Evolutionary conservation across 208 protist species (phyloP).

Genomic region (Trypanosoma theileri): DNA sequence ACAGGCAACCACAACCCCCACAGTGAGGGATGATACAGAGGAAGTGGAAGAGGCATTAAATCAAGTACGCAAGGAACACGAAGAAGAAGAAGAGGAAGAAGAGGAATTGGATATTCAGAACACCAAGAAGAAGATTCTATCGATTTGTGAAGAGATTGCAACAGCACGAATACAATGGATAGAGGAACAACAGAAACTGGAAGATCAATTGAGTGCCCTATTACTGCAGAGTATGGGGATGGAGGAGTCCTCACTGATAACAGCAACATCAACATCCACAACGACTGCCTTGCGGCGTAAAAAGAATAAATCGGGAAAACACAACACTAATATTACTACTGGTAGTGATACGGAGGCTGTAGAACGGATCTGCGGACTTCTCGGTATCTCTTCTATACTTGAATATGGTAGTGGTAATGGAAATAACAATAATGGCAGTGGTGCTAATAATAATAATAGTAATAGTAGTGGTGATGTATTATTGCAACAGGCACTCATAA

Average conservation of each 20-base stretch:
- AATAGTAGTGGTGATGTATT: background rate
- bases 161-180: background rate
- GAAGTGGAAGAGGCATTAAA: background rate
- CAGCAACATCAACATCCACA: no score
- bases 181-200: slow-evolving; percentile 1
- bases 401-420: no score
- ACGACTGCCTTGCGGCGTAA: background rate
- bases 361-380: background rate
- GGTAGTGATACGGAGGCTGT: slow-evolving; percentile 1
- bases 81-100: slow-evolving; percentile 1
- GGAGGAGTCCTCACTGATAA: background rate
- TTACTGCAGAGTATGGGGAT: background rate
- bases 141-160: background rate
- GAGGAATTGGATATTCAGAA: slow-evolving; percentile 1
- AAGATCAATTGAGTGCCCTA: slow-evolving; percentile 2
- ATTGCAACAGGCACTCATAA: background rate
- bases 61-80: background rate
- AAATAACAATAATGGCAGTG: background rate
- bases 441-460: background rate
- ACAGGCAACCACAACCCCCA: background rate
- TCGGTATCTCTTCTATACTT: background rate
- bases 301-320: background rate
- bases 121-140: slow-evolving; percentile 2
- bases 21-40: background rate
- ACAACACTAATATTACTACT: background rate